Evolutionary conservation across 2,329 filamentous ascomycete genomes (phyloP), one percentile per base, ranked within the genome.

Genomic region (Chalara sp.): DNA sequence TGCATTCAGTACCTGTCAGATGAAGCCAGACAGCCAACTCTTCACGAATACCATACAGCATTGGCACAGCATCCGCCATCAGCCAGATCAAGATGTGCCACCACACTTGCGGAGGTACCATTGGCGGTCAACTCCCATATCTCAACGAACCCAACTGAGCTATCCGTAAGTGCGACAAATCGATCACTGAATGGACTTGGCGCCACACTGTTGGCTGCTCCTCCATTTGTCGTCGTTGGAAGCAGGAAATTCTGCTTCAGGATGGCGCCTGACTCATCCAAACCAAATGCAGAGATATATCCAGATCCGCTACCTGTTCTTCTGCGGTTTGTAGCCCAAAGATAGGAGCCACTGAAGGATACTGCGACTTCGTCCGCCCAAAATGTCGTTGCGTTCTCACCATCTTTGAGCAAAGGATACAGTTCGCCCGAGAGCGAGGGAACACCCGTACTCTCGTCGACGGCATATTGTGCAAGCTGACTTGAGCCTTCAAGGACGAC

Each of bases 401-500:
- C 53, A 6, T 50, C 49, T 3, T 30, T 53, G 31, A 53, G 46
- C 6, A 58, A 47, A 40, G 54, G 33, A 32, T 53, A 56, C 12
- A 51, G 51, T 3, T 50, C 50, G 39, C 52, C 53, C 5, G 48
- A 2, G 44, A 51, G 53, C 10, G 35, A 50, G 2, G 50, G 54
- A 32, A 56, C 50, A 1, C 52, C 54, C 6, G 52, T 56, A 2
- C 30, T 28, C 21, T 51, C 32, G 47, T 56, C 40, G 13, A 65
- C 56, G 1, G 37, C 32, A 49, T 68, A 66, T 35, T 63, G 60
- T 57, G 63, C 66, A 40, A 68, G 67, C 53, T 71, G 69, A 61
- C 76, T 74, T 44, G 71, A 70, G 21, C 63, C 65, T 56, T 73
- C 68, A 52, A 76, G 71, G 29, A 74, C 70, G n/a, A 73, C 74